These are phyloP conservation scores for Tuber aestivum DNA, from an alignment of 495 filamentous ascomycete genomes.

Conservation along the genomic window DNA sequence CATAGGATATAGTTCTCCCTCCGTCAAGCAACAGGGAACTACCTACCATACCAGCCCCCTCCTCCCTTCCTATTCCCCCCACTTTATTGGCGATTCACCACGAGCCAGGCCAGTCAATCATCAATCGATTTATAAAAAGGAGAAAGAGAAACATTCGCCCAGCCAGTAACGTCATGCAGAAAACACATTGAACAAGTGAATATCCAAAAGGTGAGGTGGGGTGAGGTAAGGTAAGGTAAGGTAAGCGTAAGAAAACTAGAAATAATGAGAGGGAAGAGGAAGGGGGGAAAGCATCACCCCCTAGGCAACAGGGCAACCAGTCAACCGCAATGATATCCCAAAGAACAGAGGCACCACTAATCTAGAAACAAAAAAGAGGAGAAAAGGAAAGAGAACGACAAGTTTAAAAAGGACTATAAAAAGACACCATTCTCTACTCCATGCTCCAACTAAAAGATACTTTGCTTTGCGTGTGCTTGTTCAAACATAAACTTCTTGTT, in stretches of 20 bases:
- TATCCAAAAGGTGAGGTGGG: background rate
- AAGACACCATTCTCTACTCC: background rate
- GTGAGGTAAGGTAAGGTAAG: too few relatives aligned
- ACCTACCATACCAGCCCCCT: background rate
- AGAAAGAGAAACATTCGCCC: background rate
- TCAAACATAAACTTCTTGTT: conserved; percentile 14
- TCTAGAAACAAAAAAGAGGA: conserved; percentile 16
- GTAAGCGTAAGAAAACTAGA: background rate
- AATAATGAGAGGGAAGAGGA: conserved; percentile 13
- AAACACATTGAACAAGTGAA: background rate
- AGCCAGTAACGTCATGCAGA: background rate
- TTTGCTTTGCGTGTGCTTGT: background rate
- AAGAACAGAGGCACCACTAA: conserved; percentile 7
- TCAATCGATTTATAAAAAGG: background rate
- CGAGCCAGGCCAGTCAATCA: background rate
- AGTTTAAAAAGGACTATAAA: background rate
- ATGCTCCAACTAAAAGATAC: conserved; percentile 7
- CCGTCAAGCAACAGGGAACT: background rate
- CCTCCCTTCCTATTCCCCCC: background rate
- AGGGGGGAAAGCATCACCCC: conserved; percentile 29
- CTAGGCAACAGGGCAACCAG: conserved; percentile 22
- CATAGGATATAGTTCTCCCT: background rate
- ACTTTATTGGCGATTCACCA: background rate
- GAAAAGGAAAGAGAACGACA: conserved; percentile 13
- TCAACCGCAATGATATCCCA: conserved; percentile 8